Conservation (phyloP, 192 early-diverging fungal genomes). For the Ramicandelaber brevisporus region DNA sequence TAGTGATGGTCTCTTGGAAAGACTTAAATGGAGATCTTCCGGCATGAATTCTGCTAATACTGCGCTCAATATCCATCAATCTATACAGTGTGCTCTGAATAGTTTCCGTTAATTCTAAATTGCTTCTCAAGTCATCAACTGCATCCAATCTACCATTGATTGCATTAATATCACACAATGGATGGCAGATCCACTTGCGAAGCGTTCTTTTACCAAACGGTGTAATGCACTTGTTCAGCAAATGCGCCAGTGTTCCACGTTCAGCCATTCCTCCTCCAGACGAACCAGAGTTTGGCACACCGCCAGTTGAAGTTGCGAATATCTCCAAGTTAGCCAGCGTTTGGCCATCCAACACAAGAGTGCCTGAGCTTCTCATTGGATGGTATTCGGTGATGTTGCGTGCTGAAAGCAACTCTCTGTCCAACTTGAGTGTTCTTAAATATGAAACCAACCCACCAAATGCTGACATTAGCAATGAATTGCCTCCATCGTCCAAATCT, state of each 20-base stretch:
- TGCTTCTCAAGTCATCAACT: conserved; percentile 48
- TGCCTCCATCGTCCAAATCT: conserved; percentile 8
- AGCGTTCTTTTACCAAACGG: conserved; percentile 74
- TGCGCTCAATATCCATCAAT: conserved; percentile 73
- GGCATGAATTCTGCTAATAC: conserved; percentile 73
- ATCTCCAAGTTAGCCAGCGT: conserved; percentile 83
- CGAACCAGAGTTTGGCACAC: conserved; percentile 4
- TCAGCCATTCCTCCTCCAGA: conserved; percentile 6
- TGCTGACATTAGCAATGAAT: conserved; percentile 18
- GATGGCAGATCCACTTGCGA: conserved; percentile 71
- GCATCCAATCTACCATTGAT: conserved; percentile 76
- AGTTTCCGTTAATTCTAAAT: conserved; percentile 18
- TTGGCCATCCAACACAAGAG: conserved; percentile 76
- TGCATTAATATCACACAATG: conserved; percentile 28
- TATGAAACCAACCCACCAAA: conserved; percentile 69
- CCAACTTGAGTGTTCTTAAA: conserved; percentile 68
- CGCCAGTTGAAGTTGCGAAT: conserved; percentile 58
- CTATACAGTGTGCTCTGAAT: conserved; percentile 15
- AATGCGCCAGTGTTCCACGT: conserved; percentile 57
- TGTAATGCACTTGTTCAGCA: conserved; percentile 62
- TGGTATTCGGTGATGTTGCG: conserved; percentile 64
- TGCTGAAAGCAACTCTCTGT: conserved; percentile 58
- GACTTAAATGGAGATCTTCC: conserved; percentile 64
- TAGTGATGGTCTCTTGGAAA: conserved; percentile 28
- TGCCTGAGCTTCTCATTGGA: conserved; percentile 44